These are phyloP conservation scores for Trypanosoma conorhini DNA, from an alignment of 208 protist species.

Conservation along the genomic window DNA sequence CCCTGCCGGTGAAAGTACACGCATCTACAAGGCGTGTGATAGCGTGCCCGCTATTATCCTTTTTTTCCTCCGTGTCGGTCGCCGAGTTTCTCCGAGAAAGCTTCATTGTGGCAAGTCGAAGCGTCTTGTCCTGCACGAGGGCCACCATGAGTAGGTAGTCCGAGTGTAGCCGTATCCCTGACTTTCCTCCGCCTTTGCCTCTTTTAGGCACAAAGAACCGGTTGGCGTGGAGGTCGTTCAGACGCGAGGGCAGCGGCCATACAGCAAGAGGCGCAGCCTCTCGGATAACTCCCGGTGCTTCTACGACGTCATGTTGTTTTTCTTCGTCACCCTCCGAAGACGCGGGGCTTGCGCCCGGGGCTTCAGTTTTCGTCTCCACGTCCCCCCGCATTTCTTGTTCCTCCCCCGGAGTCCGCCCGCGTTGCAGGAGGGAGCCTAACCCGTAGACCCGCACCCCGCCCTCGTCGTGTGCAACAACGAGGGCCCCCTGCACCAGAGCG, in stretches of 20 bases:
- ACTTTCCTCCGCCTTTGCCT: neutral
- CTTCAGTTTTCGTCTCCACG: neutral
- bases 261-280: conserved; percentile 38
- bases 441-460: conserved; percentile 56
- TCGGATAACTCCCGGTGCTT: conserved; percentile 13
- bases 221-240: conserved; percentile 79
- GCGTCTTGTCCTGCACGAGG: conserved; percentile 74
- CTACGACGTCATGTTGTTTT: neutral
- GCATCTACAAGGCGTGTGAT: conserved; percentile 24
- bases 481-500: conserved; percentile 47
- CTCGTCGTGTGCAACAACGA: conserved; percentile 77
- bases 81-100: conserved; percentile 27
- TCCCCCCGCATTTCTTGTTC: neutral
- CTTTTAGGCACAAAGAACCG: conserved; percentile 51
- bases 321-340: neutral
- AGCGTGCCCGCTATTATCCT: neutral
- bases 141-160: conserved; percentile 65
- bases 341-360: neutral
- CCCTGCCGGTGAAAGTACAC: conserved; percentile 36
- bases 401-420: neutral
- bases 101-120: conserved; percentile 57
- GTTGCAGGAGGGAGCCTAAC: conserved; percentile 42
- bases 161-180: conserved; percentile 1
- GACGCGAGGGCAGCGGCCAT: conserved; percentile 64
- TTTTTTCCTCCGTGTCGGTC: neutral